Evolutionary conservation across 83 land plant species (phyloP), one percentile per base, ranked within the genome.

Genomic region (Isoetes engelmannii): DNA sequence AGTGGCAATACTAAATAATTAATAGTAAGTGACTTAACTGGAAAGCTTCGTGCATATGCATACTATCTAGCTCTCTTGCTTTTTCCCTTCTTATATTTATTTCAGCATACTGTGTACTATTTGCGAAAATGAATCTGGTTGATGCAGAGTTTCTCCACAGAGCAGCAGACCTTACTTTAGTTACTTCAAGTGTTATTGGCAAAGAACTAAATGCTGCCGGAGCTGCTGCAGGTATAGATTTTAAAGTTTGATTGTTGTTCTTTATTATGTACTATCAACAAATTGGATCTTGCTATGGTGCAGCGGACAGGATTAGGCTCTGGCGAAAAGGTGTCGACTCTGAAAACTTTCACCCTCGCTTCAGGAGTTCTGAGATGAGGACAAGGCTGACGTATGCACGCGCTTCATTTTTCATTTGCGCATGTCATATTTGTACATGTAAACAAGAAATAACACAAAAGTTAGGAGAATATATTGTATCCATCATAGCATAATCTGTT

Each of bases 241-340:
- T 45, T 47, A 5, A 20, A 10, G 3, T 61, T 60, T n/a, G 20
- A 28, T 2, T 0, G 37, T 28, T 28, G 2, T 28, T 28, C 37
- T 2, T 28, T 28, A 59, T 20, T 59, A 0, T 18, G 28, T 18
- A 7, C 62, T 12, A 59, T 59, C 1, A 51, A 51, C 55, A 51
- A 55, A 17, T 63, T 44, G 7, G 37, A 45, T 18, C 49, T 44
- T 47, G 18, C 9, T 45, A 44, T n/a, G 18, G 59, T 69, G 45
- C 78, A 82, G 82, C 87, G 60, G 63, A 80, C 61, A 83, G 72
- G 61, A 83, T 85, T 69, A 83, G 84, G 15, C 70, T 85, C 53
- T 83, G 80, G 99, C 85, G 89, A 37, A 95, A 89, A 73, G 99
- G 99, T 59, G 99, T 95, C 46, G 99, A 95, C 72, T 89, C 94